Percentiles rank a stretch among this genome's conserved stretches.
phyloP scores from a whole-genome alignment of 192 early-diverging fungal species.

The Umbelopsis isabellina region DNA sequence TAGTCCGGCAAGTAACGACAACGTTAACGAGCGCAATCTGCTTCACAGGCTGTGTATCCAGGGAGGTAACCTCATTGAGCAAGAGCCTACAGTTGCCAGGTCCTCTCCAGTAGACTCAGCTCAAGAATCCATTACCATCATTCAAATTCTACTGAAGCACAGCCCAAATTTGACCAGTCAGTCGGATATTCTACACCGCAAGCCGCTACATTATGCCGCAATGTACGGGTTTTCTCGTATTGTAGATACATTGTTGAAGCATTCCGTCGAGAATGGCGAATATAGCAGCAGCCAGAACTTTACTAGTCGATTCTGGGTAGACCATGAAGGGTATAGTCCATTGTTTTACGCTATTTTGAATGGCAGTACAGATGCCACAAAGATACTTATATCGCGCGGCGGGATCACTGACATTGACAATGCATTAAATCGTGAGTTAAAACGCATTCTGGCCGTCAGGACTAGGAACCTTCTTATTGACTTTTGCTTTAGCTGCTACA shows the following conservation, averaged over 20 bases:
- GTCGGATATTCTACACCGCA: conserved; percentile 59
- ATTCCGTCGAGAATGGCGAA: conserved; percentile 45
- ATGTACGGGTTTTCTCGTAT: conserved; percentile 52
- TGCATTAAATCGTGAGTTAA: conserved; percentile 25
- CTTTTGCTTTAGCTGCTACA: conserved; percentile 3
- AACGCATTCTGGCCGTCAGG: conserved; percentile 29
- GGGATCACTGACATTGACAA: conserved; percentile 53
- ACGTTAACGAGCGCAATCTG: conserved; percentile 65
- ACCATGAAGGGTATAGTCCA: conserved; percentile 68
- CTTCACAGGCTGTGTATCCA: conserved; percentile 51
- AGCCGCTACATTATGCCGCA: conserved; percentile 66
- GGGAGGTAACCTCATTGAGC: conserved; percentile 42
- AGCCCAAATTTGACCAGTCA: conserved; percentile 33
- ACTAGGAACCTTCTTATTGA: neutral
- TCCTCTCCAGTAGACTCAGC: conserved; percentile 21
- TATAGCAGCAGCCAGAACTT: conserved; percentile 37
- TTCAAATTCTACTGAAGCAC: conserved; percentile 21
- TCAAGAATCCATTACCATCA: conserved; percentile 1
- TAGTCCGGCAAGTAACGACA: conserved; percentile 39
- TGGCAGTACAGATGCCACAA: conserved; percentile 50
- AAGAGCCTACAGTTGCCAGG: conserved; percentile 8
- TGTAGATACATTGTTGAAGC: conserved; percentile 47
- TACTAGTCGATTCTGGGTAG: conserved; percentile 55
- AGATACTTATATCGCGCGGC: conserved; percentile 56
- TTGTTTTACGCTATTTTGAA: conserved; percentile 63